phyloP scores from a whole-genome alignment of 352 stramenopile species.

The Peronospora farinosa region DNA sequence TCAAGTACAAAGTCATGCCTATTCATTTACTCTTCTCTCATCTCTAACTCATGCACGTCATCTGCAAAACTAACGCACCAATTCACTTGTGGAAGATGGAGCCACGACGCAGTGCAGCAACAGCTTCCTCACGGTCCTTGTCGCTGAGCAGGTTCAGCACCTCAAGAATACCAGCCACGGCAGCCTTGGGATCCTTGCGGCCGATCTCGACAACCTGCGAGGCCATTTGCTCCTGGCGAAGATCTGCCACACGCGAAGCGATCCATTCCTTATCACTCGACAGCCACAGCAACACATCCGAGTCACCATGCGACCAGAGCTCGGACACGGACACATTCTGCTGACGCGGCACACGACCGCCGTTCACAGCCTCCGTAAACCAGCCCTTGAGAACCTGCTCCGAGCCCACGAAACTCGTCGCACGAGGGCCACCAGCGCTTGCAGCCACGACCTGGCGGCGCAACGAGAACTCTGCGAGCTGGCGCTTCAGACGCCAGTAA shows the following conservation, averaged over 20 bases:
- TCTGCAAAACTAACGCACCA: conserved; percentile 16
- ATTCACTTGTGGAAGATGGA: conserved; percentile 82
- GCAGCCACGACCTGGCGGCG: conserved; percentile 49
- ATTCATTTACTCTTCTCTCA: conserved; percentile 18
- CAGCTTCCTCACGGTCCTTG: conserved; percentile 82
- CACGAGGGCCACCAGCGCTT: conserved; percentile 27
- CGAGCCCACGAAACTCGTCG: conserved; percentile 41
- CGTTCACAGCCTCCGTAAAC: conserved; percentile 81
- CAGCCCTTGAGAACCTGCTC: conserved; percentile 69
- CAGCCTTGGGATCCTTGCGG: conserved; percentile 73
- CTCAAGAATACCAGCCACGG: conserved; percentile 77
- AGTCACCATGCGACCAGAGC: conserved; percentile 62
- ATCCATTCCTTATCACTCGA: conserved; percentile 78
- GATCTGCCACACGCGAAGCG: conserved; percentile 40
- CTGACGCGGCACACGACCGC: conserved; percentile 54
- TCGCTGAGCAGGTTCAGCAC: conserved; percentile 74
- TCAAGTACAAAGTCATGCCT: conserved; percentile 9
- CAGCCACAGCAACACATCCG: conserved; percentile 78
- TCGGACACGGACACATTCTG: conserved; percentile 60
- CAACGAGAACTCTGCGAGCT: conserved; percentile 94
- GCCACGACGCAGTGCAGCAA: conserved; percentile 68
- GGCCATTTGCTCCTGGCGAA: conserved; percentile 66
- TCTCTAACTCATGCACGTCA: conserved; percentile 29
- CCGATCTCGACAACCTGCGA: conserved; percentile 73
- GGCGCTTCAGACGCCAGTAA: conserved; percentile 96